These are phyloP conservation scores for Saccharomycopsis synnaedendra DNA, from an alignment of 805 yeast genomes.

Conservation along the genomic window DNA sequence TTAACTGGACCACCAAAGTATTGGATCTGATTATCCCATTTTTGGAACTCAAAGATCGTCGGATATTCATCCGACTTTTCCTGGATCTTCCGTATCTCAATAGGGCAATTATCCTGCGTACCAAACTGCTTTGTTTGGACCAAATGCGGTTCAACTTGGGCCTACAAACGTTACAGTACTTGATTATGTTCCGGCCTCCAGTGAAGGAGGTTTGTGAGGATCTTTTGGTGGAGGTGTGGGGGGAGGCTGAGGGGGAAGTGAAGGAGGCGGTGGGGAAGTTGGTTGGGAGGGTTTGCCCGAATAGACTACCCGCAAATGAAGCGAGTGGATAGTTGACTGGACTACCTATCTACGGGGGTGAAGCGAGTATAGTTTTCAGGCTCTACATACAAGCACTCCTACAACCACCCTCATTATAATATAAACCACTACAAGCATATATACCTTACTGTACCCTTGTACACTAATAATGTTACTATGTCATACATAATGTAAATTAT, in stretches of 20 bases:
- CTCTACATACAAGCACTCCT: no score
- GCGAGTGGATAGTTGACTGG: no score
- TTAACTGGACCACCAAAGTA: slow-evolving; percentile 57
- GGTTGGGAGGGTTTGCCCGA: slow-evolving; percentile 3
- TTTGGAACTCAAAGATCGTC: slow-evolving; percentile 70
- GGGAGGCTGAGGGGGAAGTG: neutral
- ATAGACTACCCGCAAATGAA: neutral
- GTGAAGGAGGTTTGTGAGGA: slow-evolving; percentile 41
- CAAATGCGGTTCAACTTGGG: slow-evolving; percentile 79
- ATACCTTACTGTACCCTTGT: no score
- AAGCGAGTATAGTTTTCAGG: no score
- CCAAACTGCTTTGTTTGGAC: slow-evolving; percentile 70
- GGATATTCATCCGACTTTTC: slow-evolving; percentile 67
- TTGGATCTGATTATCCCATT: slow-evolving; percentile 77
- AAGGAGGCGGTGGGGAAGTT: slow-evolving; percentile 5
- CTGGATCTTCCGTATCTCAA: slow-evolving; percentile 80
- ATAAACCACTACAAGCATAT: no score
- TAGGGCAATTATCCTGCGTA: slow-evolving; percentile 45
- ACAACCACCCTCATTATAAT: no score
- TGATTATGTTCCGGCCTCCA: slow-evolving; percentile 89
- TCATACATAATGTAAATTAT: no score
- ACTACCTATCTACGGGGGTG: no score
- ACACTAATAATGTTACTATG: no score
- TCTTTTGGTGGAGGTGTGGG: slow-evolving; percentile 32
- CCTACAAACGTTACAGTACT: slow-evolving; percentile 66